Evolutionary conservation across 75 land plant species (phyloP).

Genomic region (Cryptomeria japonica): DNA sequence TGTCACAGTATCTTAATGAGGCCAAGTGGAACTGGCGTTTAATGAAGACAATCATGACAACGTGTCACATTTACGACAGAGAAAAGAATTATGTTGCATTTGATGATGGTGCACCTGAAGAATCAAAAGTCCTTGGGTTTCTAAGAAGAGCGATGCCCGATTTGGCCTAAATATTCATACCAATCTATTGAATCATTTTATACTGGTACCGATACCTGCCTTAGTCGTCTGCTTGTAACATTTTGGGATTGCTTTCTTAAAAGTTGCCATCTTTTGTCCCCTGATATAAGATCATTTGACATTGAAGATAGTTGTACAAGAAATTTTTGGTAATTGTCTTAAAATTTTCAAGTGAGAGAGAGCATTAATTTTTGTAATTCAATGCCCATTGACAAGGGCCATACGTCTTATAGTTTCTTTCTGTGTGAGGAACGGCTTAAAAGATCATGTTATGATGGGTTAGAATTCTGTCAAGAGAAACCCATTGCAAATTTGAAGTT

Average conservation of each 20-base stretch:
- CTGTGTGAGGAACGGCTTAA: not conserved
- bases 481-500: not conserved
- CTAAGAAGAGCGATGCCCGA: conserved; percentile 75
- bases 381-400: not conserved
- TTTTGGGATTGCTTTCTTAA: not conserved
- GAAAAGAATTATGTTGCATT: conserved; percentile 71
- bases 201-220: not conserved
- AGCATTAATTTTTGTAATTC: not conserved
- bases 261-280: not conserved
- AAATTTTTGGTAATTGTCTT: not conserved
- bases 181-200: not conserved
- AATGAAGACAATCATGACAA: conserved; percentile 94
- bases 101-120: conserved; percentile 62
- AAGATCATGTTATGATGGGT: not conserved
- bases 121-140: conserved; percentile 60
- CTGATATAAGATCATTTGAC: not conserved
- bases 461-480: not conserved
- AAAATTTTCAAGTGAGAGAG: not conserved
- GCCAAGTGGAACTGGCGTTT: conserved; percentile 92
- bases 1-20: conserved; percentile 73
- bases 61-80: conserved; percentile 72
- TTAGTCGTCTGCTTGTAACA: not conserved
- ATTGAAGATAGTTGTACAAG: not conserved
- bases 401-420: not conserved
- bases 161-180: conserved; percentile 8